Percentiles rank a stretch among this genome's conserved stretches.
Evolutionary conservation across 2,329 filamentous ascomycete species (phyloP).

Genomic region (Aspergillus flavus): DNA sequence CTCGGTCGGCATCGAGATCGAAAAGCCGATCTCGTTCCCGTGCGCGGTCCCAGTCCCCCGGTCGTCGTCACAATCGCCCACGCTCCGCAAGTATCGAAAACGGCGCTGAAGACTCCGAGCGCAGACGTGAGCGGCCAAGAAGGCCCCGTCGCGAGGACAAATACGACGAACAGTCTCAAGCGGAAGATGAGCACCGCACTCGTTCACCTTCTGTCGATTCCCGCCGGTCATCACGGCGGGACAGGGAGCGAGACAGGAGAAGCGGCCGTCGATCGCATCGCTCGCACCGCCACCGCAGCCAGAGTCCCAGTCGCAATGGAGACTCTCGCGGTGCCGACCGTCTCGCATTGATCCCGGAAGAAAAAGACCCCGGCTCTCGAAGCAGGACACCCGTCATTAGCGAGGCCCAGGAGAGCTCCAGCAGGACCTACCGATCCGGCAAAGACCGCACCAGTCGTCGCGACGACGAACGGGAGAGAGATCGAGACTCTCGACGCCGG

Average conservation of each 20-base stretch:
- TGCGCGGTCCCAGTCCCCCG: conserved; percentile 46
- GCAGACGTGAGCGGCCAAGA: conserved; percentile 26
- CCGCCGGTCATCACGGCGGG: conserved; percentile 61
- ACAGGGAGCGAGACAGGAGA: conserved; percentile 58
- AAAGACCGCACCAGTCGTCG: conserved; percentile 33
- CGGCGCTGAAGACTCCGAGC: conserved; percentile 40
- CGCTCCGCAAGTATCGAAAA: conserved; percentile 48
- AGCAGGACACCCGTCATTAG: conserved; percentile 21
- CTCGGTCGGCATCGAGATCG: conserved; percentile 33
- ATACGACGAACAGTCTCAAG: conserved; percentile 44
- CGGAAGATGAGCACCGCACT: conserved; percentile 56
- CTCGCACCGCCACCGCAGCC: conserved; percentile 53
- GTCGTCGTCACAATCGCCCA: conserved; percentile 55
- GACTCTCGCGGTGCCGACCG: conserved; percentile 44
- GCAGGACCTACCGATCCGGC: conserved; percentile 30
- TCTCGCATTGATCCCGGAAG: conserved; percentile 28
- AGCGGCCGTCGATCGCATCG: conserved; percentile 50
- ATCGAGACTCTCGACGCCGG: conserved; percentile 29
- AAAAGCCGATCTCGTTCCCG: conserved; percentile 39
- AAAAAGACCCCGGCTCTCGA: conserved; percentile 24
- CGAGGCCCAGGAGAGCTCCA: conserved; percentile 28
- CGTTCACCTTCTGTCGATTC: conserved; percentile 67
- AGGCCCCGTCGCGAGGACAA: conserved; percentile 43
- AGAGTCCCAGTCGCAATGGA: conserved; percentile 34
- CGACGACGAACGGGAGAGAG: conserved; percentile 32